Evolutionary conservation across 2,329 filamentous ascomycete species (phyloP).

Genomic region (Diaporthe destruens): DNA sequence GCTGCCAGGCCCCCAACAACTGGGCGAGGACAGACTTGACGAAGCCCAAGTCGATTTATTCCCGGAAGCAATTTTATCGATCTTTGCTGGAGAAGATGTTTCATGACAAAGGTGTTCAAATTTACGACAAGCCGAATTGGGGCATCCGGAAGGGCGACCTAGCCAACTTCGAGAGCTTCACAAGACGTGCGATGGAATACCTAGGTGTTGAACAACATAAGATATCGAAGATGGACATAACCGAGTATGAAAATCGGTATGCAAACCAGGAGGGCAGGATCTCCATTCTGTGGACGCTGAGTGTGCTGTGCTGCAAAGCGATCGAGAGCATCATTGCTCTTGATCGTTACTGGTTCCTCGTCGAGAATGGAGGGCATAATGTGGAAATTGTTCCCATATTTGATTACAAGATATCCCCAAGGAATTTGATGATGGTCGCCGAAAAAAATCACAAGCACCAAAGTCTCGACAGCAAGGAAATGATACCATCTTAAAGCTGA

Average conservation of each 20-base stretch:
- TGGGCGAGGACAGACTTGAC: conserved; percentile 46
- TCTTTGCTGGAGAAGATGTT: conserved; percentile 37
- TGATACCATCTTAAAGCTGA: not conserved
- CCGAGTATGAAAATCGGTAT: conserved; percentile 47
- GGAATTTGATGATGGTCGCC: conserved; percentile 48
- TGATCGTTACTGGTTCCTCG: conserved; percentile 51
- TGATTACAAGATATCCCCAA: conserved; percentile 47
- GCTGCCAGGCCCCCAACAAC: conserved; percentile 52
- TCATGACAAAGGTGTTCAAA: conserved; percentile 45
- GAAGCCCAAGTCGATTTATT: conserved; percentile 41
- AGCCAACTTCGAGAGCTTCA: conserved; percentile 46
- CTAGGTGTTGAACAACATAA: conserved; percentile 42
- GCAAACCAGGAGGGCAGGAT: conserved; percentile 45
- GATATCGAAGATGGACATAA: conserved; percentile 45
- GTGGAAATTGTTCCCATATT: conserved; percentile 48
- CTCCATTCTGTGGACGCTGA: conserved; percentile 51
- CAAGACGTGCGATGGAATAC: conserved; percentile 46
- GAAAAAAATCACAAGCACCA: not conserved
- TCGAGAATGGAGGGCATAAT: conserved; percentile 43
- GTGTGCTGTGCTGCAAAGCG: conserved; percentile 50
- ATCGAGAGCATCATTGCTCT: conserved; percentile 50
- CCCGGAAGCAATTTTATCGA: conserved; percentile 38
- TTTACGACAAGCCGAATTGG: conserved; percentile 46
- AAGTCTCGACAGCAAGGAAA: not conserved
- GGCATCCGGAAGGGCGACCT: conserved; percentile 50